These are phyloP conservation scores for Aspergillus novoparasiticus DNA, from an alignment of 2,329 filamentous ascomycete genomes.

Conservation along the genomic window DNA sequence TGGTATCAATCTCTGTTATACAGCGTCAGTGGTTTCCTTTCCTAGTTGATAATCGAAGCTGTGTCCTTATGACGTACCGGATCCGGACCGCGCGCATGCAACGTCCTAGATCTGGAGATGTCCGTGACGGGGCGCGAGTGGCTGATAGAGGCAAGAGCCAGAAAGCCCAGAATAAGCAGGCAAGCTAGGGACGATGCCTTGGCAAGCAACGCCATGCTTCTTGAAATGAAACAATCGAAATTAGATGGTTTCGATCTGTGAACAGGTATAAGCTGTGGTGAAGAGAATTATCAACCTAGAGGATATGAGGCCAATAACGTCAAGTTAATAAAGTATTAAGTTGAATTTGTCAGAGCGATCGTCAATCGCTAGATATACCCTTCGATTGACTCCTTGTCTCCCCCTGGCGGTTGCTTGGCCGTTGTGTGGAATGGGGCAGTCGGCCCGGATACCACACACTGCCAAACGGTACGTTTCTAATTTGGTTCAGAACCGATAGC, in stretches of 20 bases:
- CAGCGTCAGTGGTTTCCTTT: conserved; percentile 1
- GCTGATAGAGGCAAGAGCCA: conserved; percentile 11
- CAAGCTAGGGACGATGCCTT: conserved; percentile 10
- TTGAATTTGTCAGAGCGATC: background rate
- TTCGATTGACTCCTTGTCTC: background rate
- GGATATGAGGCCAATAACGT: background rate
- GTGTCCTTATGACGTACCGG: conserved; percentile 2
- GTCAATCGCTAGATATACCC: conserved; percentile 14
- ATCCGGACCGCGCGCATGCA: conserved; percentile 8
- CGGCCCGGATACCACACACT: background rate
- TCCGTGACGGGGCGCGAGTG: conserved; percentile 6
- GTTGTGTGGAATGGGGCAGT: conserved; percentile 16
- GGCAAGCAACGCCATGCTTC: conserved; percentile 9
- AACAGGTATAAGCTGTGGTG: background rate
- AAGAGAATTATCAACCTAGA: background rate
- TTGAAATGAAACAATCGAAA: background rate
- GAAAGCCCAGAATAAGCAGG: conserved; percentile 8
- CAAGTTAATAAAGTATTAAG: background rate
- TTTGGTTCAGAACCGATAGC: background rate
- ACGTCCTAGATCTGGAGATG: background rate
- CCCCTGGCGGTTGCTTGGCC: conserved; percentile 7
- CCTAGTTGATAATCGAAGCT: background rate
- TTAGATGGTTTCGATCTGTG: background rate
- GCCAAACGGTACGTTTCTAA: conserved; percentile 6
- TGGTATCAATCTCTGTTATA: conserved; percentile 27